These are phyloP conservation scores for Lachancea fermentati DNA, from an alignment of 805 yeast genomes.

Conservation along the genomic window DNA sequence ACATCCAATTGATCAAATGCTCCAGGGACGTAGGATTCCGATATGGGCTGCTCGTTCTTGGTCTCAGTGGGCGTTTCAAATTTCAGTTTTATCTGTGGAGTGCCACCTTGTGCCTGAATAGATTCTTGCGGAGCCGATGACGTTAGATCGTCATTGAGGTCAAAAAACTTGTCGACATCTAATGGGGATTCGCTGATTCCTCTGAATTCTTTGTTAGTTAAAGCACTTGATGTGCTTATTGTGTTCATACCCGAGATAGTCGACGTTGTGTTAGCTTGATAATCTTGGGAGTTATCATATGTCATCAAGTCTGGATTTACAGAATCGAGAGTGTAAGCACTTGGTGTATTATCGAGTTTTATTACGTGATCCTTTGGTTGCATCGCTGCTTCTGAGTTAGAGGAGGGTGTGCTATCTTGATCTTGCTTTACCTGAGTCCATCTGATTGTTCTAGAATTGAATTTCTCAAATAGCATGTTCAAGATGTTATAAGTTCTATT, in stretches of 20 bases:
- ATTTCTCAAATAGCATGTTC: constrained; percentile 72
- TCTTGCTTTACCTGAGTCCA: constrained; percentile 22
- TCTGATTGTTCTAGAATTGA: constrained; percentile 65
- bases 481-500: constrained; percentile 72
- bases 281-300: constrained; percentile 5
- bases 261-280: constrained; percentile 6
- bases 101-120: constrained; percentile 5
- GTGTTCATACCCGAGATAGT: constrained; percentile 18
- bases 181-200: constrained; percentile 1
- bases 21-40: constrained; percentile 59
- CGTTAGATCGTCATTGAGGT: constrained; percentile 1
- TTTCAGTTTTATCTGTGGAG: constrained; percentile 2
- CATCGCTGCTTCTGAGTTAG: neutral
- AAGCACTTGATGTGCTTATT: constrained; percentile 15
- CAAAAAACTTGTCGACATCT: constrained; percentile 9
- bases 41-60: constrained; percentile 8
- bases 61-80: neutral
- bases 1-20: constrained; percentile 81
- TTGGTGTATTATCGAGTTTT: constrained; percentile 7
- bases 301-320: constrained; percentile 4
- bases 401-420: constrained; percentile 10
- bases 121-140: constrained; percentile 9
- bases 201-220: constrained; percentile 7
- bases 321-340: constrained; percentile 6
- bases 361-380: constrained; percentile 3